Conservation (phyloP, 305 asterid species). For the Fraxinus angustifolia region DNA sequence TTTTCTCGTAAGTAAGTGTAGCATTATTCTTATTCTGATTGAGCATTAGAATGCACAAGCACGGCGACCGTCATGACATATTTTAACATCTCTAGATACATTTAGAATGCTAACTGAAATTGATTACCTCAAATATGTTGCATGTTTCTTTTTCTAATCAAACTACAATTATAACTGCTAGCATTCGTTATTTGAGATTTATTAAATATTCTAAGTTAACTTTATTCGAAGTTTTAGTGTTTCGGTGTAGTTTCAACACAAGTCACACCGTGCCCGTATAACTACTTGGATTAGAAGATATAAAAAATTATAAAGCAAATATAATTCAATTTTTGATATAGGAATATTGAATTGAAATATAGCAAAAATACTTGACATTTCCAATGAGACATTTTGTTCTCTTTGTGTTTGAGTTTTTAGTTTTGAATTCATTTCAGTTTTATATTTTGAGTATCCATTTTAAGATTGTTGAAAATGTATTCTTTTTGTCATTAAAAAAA, state of each 20-base stretch:
- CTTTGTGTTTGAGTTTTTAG: no score
- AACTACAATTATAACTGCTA: not conserved
- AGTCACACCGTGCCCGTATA: not conserved
- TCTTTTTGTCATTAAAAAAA: no score
- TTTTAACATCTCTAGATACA: not conserved
- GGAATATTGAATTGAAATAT: not conserved
- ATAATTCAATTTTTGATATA: not conserved
- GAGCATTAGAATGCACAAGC: not conserved
- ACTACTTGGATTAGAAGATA: not conserved
- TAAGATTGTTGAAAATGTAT: no score
- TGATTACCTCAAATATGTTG: not conserved
- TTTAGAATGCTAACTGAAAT: no score
- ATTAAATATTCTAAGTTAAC: not conserved
- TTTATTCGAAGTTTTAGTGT: not conserved
- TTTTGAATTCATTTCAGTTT: no score
- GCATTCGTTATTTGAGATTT: not conserved
- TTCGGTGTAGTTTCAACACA: not conserved
- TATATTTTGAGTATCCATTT: no score
- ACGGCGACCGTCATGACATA: not conserved
- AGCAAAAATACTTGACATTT: not conserved
- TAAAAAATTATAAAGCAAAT: not conserved
- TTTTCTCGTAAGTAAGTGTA: no score
- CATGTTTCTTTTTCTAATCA: not conserved
- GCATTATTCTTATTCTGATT: no score
- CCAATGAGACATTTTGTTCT: not conserved